Evolutionary conservation across 257 asterid species (phyloP).

Genomic region (Solanum ossicruentum): DNA sequence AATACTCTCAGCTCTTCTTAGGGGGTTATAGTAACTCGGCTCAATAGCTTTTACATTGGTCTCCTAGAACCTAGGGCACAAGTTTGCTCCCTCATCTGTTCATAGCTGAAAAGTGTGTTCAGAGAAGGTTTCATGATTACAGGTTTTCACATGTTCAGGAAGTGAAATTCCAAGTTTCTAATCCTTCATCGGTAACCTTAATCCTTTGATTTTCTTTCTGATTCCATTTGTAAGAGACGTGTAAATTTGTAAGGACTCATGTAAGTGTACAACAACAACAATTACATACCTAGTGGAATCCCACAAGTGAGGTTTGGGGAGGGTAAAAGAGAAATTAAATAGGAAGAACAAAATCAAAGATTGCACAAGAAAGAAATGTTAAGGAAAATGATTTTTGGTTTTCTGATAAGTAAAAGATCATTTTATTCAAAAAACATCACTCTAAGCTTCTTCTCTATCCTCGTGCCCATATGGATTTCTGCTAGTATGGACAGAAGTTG

Average conservation of each 20-base stretch:
- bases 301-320: too few relatives aligned
- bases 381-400: neutral
- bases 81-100: neutral
- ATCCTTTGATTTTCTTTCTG: neutral
- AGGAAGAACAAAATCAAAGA: neutral
- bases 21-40: neutral
- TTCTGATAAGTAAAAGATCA: neutral
- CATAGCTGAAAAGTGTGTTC: neutral
- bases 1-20: neutral
- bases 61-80: neutral
- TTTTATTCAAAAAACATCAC: neutral
- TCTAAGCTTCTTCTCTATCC: neutral
- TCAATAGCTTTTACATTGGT: neutral
- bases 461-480: neutral
- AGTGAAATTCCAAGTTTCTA: neutral
- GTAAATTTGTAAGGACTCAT: neutral
- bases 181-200: neutral
- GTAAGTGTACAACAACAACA: too few relatives aligned
- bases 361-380: neutral
- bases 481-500: neutral
- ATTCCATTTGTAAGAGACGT: neutral
- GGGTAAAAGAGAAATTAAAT: neutral
- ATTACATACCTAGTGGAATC: too few relatives aligned
- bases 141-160: neutral
- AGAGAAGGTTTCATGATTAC: neutral